Percentiles rank a stretch among this genome's conserved stretches.
Evolutionary conservation across 1,284 basidiomycete genomes (phyloP).

Genomic region (Exobasidium rhododendri): DNA sequence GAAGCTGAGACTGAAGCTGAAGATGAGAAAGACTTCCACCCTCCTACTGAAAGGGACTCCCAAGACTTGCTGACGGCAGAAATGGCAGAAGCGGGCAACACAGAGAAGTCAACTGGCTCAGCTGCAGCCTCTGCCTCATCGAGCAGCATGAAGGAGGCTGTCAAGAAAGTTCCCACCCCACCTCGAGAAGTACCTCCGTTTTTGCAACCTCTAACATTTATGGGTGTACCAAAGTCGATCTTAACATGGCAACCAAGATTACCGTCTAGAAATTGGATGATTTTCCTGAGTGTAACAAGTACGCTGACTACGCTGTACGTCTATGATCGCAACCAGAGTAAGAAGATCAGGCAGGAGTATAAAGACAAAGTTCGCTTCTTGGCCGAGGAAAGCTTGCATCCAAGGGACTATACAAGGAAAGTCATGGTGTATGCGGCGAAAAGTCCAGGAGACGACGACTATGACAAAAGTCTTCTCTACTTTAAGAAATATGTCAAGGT

Average conservation of each 20-base stretch:
- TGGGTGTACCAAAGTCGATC: constrained; percentile 58
- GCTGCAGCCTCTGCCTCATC: background rate
- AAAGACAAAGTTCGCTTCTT: constrained; percentile 74
- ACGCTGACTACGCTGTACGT: constrained; percentile 71
- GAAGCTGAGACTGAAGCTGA: too few relatives aligned
- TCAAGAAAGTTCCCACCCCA: background rate
- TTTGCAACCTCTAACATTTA: constrained; percentile 57
- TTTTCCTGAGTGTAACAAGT: constrained; percentile 76
- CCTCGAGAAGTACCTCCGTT: constrained; percentile 34
- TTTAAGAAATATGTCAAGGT: constrained; percentile 98
- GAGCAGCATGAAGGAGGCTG: too few relatives aligned
- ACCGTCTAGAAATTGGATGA: constrained; percentile 88
- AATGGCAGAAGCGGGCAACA: background rate
- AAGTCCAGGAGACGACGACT: constrained; percentile 93
- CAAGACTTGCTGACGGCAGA: too few relatives aligned
- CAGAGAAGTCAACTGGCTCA: background rate
- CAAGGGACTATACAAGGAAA: constrained; percentile 71
- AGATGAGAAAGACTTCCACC: too few relatives aligned
- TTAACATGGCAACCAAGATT: constrained; percentile 61
- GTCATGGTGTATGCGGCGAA: constrained; percentile 81
- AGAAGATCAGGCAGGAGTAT: constrained; percentile 72
- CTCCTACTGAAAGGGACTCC: too few relatives aligned
- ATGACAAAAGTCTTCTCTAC: constrained; percentile 75
- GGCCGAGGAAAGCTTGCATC: constrained; percentile 66
- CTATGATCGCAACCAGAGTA: constrained; percentile 79